phyloP scores from a whole-genome alignment of 2,329 filamentous ascomycete species.

The Beauveria pseudobassiana region DNA sequence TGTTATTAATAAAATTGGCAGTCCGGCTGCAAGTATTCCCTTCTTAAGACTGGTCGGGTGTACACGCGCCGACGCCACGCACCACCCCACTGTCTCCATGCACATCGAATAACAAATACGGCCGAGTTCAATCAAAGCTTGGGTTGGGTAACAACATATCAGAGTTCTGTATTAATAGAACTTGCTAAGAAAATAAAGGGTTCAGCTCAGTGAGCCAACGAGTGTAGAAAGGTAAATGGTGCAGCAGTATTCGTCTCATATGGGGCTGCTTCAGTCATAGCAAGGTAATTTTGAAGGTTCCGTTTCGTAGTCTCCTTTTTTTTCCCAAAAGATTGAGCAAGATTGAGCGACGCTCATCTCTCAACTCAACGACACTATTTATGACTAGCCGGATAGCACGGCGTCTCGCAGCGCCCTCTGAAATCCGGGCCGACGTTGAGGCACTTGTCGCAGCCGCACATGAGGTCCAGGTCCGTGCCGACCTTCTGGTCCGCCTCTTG shows the following conservation, averaged over 20 bases:
- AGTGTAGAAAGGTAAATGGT: conserved; percentile 3
- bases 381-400: conserved; percentile 18
- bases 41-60: not conserved
- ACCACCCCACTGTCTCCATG: not conserved
- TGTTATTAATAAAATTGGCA: conserved; percentile 5
- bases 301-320: not conserved
- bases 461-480: conserved; percentile 28
- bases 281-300: not conserved
- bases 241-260: not conserved
- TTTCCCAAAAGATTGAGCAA: no score
- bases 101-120: not conserved
- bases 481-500: conserved; percentile 23
- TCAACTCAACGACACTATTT: not conserved
- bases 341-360: not conserved
- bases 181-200: not conserved
- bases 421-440: conserved; percentile 32
- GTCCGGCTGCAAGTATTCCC: not conserved
- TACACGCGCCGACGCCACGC: not conserved
- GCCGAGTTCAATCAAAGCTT: not conserved
- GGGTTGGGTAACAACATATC: not conserved
- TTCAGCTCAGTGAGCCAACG: not conserved
- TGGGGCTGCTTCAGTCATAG: not conserved
- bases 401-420: conserved; percentile 31
- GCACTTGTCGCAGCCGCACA: conserved; percentile 33
- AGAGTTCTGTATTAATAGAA: not conserved